Evolutionary conservation across 768 basidiomycete genomes (phyloP).

Genomic region (Tulasnella sp.): DNA sequence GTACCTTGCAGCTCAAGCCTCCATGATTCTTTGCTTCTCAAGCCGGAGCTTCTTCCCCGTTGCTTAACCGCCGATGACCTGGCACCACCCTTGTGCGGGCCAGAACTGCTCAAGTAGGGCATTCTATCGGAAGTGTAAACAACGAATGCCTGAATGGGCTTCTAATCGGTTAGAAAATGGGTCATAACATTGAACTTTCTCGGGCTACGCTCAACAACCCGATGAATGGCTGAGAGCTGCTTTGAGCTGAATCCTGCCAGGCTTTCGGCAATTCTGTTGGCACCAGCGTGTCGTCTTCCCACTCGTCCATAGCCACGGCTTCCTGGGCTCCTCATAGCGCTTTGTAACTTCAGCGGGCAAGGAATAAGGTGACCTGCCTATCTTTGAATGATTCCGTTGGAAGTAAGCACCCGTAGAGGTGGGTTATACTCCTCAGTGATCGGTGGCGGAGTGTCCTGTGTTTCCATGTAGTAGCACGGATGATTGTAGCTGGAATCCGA

Average conservation of each 20-base stretch:
- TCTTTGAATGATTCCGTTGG: neutral
- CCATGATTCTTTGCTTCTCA: conserved; percentile 9
- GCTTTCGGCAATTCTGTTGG: neutral
- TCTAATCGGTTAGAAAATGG: neutral
- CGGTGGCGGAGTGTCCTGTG: neutral
- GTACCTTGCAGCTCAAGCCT: conserved; percentile 16
- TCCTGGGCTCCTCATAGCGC: neutral
- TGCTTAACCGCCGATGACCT: neutral
- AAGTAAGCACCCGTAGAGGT: neutral
- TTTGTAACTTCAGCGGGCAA: neutral
- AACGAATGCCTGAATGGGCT: neutral
- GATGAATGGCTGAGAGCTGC: neutral
- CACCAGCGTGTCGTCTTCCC: neutral
- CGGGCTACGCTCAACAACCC: neutral
- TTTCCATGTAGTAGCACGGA: neutral
- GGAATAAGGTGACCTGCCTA: neutral
- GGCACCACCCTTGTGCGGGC: neutral
- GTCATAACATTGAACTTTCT: neutral
- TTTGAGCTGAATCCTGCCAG: neutral
- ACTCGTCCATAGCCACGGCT: neutral
- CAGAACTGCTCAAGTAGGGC: conserved; percentile 15
- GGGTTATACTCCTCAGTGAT: neutral
- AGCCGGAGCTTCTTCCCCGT: conserved; percentile 18
- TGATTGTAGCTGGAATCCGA: neutral
- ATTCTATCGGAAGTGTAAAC: conserved; percentile 11